These are phyloP conservation scores for Myriosclerotinia duriaeana DNA, from an alignment of 2,329 filamentous ascomycete genomes.

Conservation along the genomic window DNA sequence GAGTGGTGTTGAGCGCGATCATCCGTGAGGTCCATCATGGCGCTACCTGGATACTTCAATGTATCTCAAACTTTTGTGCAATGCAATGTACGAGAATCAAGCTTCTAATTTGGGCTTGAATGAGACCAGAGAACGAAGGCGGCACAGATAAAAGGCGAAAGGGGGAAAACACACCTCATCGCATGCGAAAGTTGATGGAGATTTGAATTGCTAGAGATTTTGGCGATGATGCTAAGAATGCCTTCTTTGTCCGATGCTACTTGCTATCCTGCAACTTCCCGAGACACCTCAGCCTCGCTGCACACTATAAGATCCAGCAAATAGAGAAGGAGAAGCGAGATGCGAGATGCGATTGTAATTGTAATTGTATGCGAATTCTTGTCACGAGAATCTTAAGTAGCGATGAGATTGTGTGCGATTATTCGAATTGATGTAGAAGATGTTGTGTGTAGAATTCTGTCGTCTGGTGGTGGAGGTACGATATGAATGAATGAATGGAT, in stretches of 20 bases:
- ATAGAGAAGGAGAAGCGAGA: neutral
- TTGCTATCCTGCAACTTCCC: slow-evolving; percentile 33
- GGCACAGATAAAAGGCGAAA: slow-evolving; percentile 2
- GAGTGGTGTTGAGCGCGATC: slow-evolving; percentile 38
- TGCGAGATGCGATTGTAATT: neutral
- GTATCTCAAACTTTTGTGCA: slow-evolving; percentile 13
- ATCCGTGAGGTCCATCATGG: slow-evolving; percentile 38
- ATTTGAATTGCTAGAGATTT: slow-evolving; percentile 2
- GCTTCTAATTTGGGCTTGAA: slow-evolving; percentile 5
- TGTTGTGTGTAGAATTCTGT: neutral
- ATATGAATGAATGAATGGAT: neutral
- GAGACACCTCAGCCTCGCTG: slow-evolving; percentile 38
- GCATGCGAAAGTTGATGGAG: slow-evolving; percentile 14
- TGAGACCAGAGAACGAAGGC: neutral
- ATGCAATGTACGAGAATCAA: slow-evolving; percentile 13
- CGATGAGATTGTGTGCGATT: neutral
- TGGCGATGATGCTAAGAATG: slow-evolving; percentile 12
- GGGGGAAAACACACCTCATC: slow-evolving; percentile 21
- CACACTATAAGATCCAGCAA: neutral
- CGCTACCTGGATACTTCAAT: slow-evolving; percentile 33
- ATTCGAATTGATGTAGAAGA: neutral
- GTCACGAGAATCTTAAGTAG: slow-evolving; percentile 5
- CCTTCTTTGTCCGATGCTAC: slow-evolving; percentile 25
- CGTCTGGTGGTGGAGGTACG: neutral
- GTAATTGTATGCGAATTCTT: neutral